Percentiles rank a stretch among this genome's conserved stretches.
phyloP scores from a whole-genome alignment of 495 filamentous ascomycete genomes.

The Penicillium soppii region DNA sequence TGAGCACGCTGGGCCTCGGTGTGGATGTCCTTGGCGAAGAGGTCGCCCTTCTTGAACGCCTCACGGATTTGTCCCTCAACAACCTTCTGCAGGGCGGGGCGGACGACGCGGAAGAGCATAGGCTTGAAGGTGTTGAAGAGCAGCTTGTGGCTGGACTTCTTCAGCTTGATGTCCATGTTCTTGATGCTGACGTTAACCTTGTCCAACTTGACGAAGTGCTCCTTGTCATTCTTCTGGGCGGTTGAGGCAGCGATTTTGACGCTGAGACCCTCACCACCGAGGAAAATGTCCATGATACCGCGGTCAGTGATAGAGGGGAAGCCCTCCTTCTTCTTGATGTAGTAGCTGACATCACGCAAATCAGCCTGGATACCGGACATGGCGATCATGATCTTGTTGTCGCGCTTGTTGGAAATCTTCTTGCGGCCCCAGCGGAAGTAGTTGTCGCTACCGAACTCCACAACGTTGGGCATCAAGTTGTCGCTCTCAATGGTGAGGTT shows the following conservation, averaged over 20 bases:
- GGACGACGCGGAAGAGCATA: conserved; percentile 76
- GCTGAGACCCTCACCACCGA: conserved; percentile 82
- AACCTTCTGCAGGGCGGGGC: conserved; percentile 80
- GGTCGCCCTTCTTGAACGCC: conserved; percentile 68
- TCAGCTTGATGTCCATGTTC: conserved; percentile 84
- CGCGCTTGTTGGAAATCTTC: conserved; percentile 72
- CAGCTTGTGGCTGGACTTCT: conserved; percentile 91
- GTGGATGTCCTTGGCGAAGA: conserved; percentile 71
- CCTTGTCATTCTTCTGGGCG: conserved; percentile 70
- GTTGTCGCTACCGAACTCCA: conserved; percentile 90
- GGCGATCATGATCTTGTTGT: conserved; percentile 76
- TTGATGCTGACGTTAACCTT: conserved; percentile 82
- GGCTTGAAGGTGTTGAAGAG: conserved; percentile 89
- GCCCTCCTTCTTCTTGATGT: conserved; percentile 92
- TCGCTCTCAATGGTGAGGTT: conserved; percentile 95
- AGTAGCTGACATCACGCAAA: conserved; percentile 80
- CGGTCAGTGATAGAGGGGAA: conserved; percentile 89
- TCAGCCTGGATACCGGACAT: conserved; percentile 79
- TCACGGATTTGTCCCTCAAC: conserved; percentile 85
- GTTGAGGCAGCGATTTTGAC: conserved; percentile 91
- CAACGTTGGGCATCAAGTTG: conserved; percentile 93
- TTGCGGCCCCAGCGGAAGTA: conserved; percentile 96
- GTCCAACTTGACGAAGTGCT: conserved; percentile 92
- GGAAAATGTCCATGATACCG: conserved; percentile 86
- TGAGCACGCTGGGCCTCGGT: conserved; percentile 74